Conservation (phyloP, 176 grass and related monocot genomes). For the Aegilops speltoides region DNA sequence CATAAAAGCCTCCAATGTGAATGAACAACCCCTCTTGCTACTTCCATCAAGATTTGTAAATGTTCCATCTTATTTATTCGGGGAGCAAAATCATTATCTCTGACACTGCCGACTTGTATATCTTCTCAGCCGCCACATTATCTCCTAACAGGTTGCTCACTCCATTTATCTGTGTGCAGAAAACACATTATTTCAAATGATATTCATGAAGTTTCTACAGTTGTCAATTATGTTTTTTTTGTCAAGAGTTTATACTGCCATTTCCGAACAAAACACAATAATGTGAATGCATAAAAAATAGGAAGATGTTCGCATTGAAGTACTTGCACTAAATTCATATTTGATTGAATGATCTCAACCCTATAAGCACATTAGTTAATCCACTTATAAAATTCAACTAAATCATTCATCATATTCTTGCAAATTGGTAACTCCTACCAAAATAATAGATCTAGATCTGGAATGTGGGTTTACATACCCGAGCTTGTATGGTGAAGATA, state of each 20-base stretch:
- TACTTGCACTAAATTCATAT: neutral
- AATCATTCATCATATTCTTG: too few relatives aligned
- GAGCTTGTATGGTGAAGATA: constrained; percentile 53
- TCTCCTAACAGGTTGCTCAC: neutral
- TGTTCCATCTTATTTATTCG: neutral
- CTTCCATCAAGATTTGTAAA: neutral
- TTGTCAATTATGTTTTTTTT: neutral
- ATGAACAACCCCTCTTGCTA: too few relatives aligned
- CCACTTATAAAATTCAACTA: too few relatives aligned
- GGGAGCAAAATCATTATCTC: constrained; percentile 68
- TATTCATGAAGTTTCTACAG: neutral
- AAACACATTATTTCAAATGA: neutral
- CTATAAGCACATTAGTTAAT: too few relatives aligned
- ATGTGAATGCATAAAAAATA: neutral
- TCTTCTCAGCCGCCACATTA: constrained; percentile 31
- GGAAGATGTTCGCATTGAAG: neutral
- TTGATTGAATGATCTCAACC: too few relatives aligned
- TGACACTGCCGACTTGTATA: constrained; percentile 45
- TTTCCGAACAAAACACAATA: neutral
- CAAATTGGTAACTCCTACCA: neutral
- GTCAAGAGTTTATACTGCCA: neutral
- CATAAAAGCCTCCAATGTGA: neutral
- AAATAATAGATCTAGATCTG: neutral
- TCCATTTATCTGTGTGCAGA: constrained; percentile 33
- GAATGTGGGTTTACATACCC: constrained; percentile 42